These are phyloP conservation scores for Cordyceps sp. DNA, from an alignment of 2,329 filamentous ascomycete genomes.

Conservation along the genomic window DNA sequence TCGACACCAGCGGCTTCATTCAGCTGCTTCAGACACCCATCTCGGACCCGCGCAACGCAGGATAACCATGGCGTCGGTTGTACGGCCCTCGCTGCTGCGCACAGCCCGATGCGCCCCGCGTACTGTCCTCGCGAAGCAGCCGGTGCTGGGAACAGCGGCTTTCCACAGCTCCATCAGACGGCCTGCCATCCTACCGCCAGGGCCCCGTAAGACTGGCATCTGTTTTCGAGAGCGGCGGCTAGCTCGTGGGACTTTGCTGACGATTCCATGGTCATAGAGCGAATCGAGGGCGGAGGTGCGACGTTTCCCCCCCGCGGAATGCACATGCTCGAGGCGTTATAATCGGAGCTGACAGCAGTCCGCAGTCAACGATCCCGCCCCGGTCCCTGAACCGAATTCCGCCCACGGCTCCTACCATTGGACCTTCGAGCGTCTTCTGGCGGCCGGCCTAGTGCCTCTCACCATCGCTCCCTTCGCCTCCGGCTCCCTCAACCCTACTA, in stretches of 20 bases:
- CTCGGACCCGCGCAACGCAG: no score
- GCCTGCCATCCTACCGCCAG: conserved; percentile 69
- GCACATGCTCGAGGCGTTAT: neutral
- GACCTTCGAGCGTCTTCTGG: conserved; percentile 82
- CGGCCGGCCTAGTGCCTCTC: conserved; percentile 68
- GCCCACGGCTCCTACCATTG: conserved; percentile 95
- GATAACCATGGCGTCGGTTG: conserved; percentile 35
- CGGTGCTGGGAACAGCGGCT: conserved; percentile 44
- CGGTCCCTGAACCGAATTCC: conserved; percentile 54
- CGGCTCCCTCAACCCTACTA: conserved; percentile 75
- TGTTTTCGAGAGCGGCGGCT: neutral
- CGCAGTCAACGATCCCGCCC: conserved; percentile 72
- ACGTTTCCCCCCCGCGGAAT: neutral
- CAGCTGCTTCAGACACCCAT: neutral
- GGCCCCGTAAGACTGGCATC: conserved; percentile 52
- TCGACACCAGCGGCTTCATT: neutral
- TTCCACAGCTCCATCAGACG: conserved; percentile 72
- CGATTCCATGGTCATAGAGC: conserved; percentile 35
- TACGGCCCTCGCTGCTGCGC: conserved; percentile 37
- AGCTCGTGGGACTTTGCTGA: no score
- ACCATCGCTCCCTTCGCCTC: conserved; percentile 83
- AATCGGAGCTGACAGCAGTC: conserved; percentile 2
- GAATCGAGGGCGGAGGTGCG: conserved; percentile 59
- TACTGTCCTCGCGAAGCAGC: conserved; percentile 14
- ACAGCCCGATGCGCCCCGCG: no score